Conservation (phyloP, 140 eudicot species). For the Cichorium intybus region DNA sequence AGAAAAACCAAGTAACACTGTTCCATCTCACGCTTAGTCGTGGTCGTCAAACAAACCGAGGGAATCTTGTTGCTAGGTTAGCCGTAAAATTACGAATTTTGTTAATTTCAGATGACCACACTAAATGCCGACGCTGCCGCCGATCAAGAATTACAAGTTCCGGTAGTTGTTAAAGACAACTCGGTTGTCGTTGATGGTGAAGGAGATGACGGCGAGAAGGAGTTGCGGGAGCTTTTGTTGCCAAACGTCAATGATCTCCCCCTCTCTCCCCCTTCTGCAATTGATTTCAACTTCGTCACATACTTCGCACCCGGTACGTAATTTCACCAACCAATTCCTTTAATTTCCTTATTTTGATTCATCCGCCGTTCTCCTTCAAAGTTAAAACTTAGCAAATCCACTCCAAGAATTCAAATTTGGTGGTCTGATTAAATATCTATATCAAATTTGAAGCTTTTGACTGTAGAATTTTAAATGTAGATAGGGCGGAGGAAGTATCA, state of each 20-base stretch:
- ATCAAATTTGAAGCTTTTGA: constrained; percentile 14
- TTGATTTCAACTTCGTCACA: constrained; percentile 62
- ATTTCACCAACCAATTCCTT: not conserved
- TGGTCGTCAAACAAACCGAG: constrained; percentile 13
- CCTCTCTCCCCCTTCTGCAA: constrained; percentile 56
- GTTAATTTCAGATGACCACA: constrained; percentile 29
- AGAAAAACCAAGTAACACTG: not conserved
- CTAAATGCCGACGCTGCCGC: constrained; percentile 28
- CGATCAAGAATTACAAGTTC: constrained; percentile 7
- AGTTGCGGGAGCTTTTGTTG: constrained; percentile 46
- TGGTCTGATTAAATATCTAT: not conserved
- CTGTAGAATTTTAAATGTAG: constrained; percentile 2
- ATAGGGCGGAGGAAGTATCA: too few relatives aligned
- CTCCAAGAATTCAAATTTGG: constrained; percentile 5
- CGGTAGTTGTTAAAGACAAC: not conserved
- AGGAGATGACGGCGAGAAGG: constrained; percentile 46
- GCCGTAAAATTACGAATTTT: constrained; percentile 22
- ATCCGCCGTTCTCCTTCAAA: not conserved
- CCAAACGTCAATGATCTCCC: constrained; percentile 68
- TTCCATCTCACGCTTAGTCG: not conserved
- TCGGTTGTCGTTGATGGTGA: constrained; percentile 5
- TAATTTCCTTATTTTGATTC: not conserved
- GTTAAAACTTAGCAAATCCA: not conserved
- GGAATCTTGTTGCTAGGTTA: constrained; percentile 19
- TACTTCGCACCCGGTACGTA: constrained; percentile 73